Evolutionary conservation across 306 rosid genomes (phyloP), one percentile per base, ranked within the genome.

Genomic region (Vigna trinervia): DNA sequence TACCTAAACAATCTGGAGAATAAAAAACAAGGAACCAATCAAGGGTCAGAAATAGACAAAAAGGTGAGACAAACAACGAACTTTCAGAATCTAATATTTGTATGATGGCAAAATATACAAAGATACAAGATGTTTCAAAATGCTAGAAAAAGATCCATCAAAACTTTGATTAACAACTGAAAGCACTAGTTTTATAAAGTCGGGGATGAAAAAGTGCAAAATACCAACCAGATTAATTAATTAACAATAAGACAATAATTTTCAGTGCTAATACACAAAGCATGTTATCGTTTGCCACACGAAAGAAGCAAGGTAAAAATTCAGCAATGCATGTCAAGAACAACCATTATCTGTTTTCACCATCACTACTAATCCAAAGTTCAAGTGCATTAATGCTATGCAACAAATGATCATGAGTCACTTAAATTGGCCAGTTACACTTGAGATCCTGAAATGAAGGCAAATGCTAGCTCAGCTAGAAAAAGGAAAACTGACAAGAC

Each of bases 1-100:
- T 92, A 83, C 99, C 99, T 86, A 96, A 88, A 88, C 99, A 96
- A 86, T 88, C 99, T 96, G 93, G 79, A 84, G 78, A 70, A 74
- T 75, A 71, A 74, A 78, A 84, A 85, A 39, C 70, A 74, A 60
- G 74, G 19, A 75, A 39, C 14, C 80, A 81, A 78, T 87, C 75
- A 82, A 61, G 17, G 50, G 50, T 80, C 58, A 73, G 48, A 74
- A 53, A 45, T 47, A 22, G 69, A 68, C 56, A 61, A 54, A 8
- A 57, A 57, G 76, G 76, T 47, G 47, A 46, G 22, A 57, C 52
- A 69, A 85, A 69, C 51, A 56, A 65, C 36, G 19, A 85, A 30
- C 69, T 15, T 77, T 14, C 53, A 71, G 78, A 62, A 58, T 79
- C 72, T 66, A 62, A 78, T 66, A 79, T 0, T 58, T 69, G 60